Conservation (phyloP, 495 filamentous ascomycete species). For the Aspergillus incahuasiensis region DNA sequence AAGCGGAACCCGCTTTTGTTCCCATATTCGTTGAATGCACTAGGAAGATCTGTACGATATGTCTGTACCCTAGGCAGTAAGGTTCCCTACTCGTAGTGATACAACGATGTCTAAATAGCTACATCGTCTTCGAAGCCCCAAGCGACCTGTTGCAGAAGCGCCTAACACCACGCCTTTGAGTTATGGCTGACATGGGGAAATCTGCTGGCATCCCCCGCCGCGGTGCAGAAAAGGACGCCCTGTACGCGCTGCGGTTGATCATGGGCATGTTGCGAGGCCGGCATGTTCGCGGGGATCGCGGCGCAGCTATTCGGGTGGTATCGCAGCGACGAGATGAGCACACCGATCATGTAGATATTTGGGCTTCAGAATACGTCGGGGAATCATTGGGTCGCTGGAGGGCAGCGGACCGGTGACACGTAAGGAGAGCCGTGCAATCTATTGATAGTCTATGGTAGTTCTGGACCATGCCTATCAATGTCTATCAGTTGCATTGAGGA, state of each 20-base stretch:
- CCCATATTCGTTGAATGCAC: too few species aligned
- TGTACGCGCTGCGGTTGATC: conserved; percentile 31
- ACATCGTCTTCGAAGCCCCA: conserved; percentile 32
- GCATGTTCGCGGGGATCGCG: conserved; percentile 34
- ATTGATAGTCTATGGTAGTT: too few species aligned
- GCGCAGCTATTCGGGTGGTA: conserved; percentile 37
- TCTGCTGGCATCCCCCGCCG: conserved; percentile 31
- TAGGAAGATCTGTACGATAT: too few species aligned
- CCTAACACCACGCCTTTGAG: conserved; percentile 31
- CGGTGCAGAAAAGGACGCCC: conserved; percentile 27
- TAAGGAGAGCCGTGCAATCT: too few species aligned
- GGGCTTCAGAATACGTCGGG: conserved; percentile 25
- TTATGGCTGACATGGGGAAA: conserved; percentile 36
- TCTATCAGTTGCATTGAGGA: too few species aligned
- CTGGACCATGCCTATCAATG: too few species aligned
- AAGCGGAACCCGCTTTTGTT: too few species aligned
- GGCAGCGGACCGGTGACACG: too few species aligned
- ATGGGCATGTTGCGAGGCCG: conserved; percentile 36
- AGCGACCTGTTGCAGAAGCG: conserved; percentile 31
- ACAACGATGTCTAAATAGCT: too few species aligned
- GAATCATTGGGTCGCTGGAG: conserved; percentile 31
- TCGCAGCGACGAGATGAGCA: conserved; percentile 34
- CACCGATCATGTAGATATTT: conserved; percentile 27
- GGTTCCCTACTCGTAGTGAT: too few species aligned
- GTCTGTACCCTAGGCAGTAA: too few species aligned